Evolutionary conservation across 2,329 filamentous ascomycete species (phyloP).

Genomic region (Monilinia polystroma): DNA sequence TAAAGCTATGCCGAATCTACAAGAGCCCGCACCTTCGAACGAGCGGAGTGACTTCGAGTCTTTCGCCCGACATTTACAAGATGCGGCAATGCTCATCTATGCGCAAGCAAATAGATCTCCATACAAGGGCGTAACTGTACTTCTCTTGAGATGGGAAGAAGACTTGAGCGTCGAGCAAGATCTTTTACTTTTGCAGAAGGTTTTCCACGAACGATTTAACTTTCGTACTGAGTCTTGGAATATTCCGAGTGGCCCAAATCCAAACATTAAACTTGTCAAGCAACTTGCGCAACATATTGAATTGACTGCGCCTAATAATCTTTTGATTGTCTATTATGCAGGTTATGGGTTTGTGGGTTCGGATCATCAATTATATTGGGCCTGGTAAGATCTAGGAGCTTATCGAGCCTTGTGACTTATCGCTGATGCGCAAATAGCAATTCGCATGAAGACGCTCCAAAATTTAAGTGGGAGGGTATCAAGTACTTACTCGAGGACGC

Average conservation of each 20-base stretch:
- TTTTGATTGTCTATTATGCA: slow-evolving; percentile 64
- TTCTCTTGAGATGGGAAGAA: slow-evolving; percentile 63
- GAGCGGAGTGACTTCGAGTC: slow-evolving; percentile 58
- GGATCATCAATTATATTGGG: slow-evolving; percentile 65
- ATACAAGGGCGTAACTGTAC: slow-evolving; percentile 59
- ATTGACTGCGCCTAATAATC: slow-evolving; percentile 55
- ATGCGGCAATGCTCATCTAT: slow-evolving; percentile 66
- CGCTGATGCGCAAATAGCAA: slow-evolving; percentile 52
- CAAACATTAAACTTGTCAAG: slow-evolving; percentile 60
- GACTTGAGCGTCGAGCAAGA: slow-evolving; percentile 55
- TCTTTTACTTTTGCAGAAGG: slow-evolving; percentile 53
- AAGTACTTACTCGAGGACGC: slow-evolving; percentile 62
- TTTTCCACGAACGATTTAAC: slow-evolving; percentile 60
- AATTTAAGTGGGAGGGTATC: slow-evolving; percentile 63
- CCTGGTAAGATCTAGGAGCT: slow-evolving; percentile 53
- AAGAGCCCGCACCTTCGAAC: slow-evolving; percentile 38
- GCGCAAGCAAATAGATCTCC: slow-evolving; percentile 58
- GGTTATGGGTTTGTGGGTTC: slow-evolving; percentile 58
- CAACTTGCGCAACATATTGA: slow-evolving; percentile 61
- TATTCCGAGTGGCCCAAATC: slow-evolving; percentile 59
- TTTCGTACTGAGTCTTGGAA: slow-evolving; percentile 60
- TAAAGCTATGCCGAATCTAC: slow-evolving; percentile 35
- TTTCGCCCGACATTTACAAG: slow-evolving; percentile 65
- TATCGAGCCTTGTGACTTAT: slow-evolving; percentile 32
- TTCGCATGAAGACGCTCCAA: slow-evolving; percentile 56